phyloP scores from a whole-genome alignment of 2,329 filamentous ascomycete genomes.

The Hymenoscyphus occultus region DNA sequence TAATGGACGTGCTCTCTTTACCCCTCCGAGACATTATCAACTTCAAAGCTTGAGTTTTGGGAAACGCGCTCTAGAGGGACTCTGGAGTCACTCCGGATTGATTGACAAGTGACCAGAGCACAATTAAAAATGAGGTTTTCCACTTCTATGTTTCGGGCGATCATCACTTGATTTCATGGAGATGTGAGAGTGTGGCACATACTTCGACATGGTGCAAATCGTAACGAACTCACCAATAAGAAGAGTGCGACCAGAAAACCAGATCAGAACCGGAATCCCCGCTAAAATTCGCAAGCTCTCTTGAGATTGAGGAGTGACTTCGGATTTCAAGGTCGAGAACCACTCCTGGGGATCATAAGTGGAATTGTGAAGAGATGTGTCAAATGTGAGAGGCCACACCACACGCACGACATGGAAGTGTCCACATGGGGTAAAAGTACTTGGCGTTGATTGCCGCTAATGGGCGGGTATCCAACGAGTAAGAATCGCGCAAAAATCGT shows the following conservation, averaged over 20 bases:
- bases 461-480: background rate
- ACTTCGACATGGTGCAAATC: background rate
- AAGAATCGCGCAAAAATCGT: background rate
- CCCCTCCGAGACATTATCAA: background rate
- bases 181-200: background rate
- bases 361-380: background rate
- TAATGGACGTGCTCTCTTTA: background rate
- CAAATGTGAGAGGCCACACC: background rate
- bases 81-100: background rate
- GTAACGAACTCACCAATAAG: background rate
- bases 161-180: background rate
- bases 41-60: constrained; percentile 1
- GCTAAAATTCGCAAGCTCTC: background rate
- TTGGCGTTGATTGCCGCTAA: constrained; percentile 1
- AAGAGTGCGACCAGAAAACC: background rate
- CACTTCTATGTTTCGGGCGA: background rate
- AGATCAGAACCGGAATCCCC: background rate
- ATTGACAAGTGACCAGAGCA: background rate
- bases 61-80: background rate
- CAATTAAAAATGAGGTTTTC: background rate
- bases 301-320: background rate
- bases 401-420: background rate
- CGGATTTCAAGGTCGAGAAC: background rate
- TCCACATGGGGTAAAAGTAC: background rate
- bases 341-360: background rate